These are phyloP conservation scores for Geranium brycei DNA, from an alignment of 345 rosid species.

Conservation along the genomic window DNA sequence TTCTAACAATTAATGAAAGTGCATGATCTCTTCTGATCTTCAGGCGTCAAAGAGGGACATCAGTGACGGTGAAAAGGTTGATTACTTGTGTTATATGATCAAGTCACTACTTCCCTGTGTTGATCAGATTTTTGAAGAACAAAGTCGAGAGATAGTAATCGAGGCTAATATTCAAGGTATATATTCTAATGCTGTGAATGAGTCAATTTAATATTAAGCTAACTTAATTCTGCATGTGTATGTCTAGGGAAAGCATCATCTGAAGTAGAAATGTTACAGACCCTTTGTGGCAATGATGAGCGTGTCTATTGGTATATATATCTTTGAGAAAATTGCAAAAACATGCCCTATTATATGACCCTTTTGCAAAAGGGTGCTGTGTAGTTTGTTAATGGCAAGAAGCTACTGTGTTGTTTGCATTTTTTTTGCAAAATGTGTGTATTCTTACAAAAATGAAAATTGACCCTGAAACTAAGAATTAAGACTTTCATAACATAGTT, in stretches of 20 bases:
- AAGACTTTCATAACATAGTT: too few relatives aligned
- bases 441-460: too few relatives aligned
- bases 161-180: constrained; percentile 54
- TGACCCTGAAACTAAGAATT: too few relatives aligned
- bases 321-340: too few relatives aligned
- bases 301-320: constrained; percentile 61
- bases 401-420: too few relatives aligned
- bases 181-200: not conserved
- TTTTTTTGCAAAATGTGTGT: too few relatives aligned
- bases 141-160: constrained; percentile 35
- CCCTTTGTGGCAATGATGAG: constrained; percentile 41
- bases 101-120: constrained; percentile 45
- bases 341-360: too few relatives aligned
- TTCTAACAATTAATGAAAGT: not conserved
- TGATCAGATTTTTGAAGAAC: constrained; percentile 36
- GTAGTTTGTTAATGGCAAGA: too few relatives aligned
- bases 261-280: constrained; percentile 23
- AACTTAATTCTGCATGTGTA: not conserved
- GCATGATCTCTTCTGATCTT: constrained; percentile 1
- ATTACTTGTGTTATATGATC: constrained; percentile 42
- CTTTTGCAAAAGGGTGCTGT: too few relatives aligned
- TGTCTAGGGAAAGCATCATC: constrained; percentile 20
- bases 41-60: constrained; percentile 51
- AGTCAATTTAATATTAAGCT: constrained; percentile 8
- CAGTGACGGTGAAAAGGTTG: constrained; percentile 28